Base-by-base conservation (phyloP, 371 early-diverging fungal genomes). In the Mortierella sp. region DNA sequence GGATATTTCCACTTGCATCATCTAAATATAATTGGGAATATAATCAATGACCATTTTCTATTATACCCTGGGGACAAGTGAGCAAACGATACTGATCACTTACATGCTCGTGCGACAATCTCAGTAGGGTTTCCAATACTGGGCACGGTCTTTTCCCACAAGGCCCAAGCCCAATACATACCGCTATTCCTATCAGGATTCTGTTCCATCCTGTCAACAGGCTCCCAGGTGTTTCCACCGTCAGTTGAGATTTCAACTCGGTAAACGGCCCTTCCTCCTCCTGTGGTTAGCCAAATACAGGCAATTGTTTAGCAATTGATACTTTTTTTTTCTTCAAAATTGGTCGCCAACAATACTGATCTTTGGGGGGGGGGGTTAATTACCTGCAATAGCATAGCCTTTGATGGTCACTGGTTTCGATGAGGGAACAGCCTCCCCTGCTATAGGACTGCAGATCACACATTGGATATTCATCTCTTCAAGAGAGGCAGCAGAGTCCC, bases 221-320 rank as follows among this genome's bases (percentile, higher is more conserved):
- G 82, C n/a, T 82, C 80, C 96, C 96, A 96, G 0, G 91, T 91
- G 52, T 85, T 81, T 6, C 96, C 96, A 53, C 90, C 92, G 69
- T 96, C 93, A 3, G 85, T 85, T 28, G 93, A 93, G 19, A 95
- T 89, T 64, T 95, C 95, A 19, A 95, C 94, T 6, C 96, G 84
- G 50, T 93, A 85, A 27, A 88, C 84, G 39, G 80, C 76, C 43
- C 86, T 69, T 24, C 88, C 88, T 11, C 88, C 88, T n/a, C n/a
- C n/a, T n/a, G n/a, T n/a, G n/a, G n/a, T n/a, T n/a, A n/a, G n/a
- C n/a, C n/a, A n/a, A n/a, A n/a, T n/a, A n/a, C n/a, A n/a, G n/a
- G n/a, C n/a, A n/a, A n/a, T n/a, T n/a, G n/a, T n/a, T n/a, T n/a
- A n/a, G n/a, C n/a, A n/a, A n/a, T n/a, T n/a, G n/a, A n/a, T n/a